Evolutionary conservation across 768 basidiomycete species (phyloP).

Genomic region (Dendrothele bispora): DNA sequence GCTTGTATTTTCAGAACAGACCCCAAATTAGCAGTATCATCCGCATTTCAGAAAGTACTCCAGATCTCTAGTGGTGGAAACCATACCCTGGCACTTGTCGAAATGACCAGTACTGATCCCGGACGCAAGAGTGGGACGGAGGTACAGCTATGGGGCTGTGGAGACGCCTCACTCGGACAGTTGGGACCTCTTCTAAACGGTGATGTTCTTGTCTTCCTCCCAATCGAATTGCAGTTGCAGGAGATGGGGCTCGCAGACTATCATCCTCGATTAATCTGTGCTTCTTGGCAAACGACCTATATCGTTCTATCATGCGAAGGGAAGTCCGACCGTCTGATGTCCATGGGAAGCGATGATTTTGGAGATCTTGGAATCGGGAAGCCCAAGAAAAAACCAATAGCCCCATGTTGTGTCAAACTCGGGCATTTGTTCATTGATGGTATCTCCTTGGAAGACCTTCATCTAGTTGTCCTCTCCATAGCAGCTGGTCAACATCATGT

Average conservation of each 20-base stretch:
- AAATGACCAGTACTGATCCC: constrained; percentile 17
- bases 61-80: constrained; percentile 73
- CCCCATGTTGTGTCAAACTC: constrained; percentile 34
- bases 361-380: constrained; percentile 71
- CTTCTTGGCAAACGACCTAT: constrained; percentile 86
- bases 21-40: not conserved
- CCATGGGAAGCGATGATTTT: constrained; percentile 85
- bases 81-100: constrained; percentile 70
- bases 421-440: constrained; percentile 33
- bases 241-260: constrained; percentile 39
- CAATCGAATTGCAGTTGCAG: constrained; percentile 41
- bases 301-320: constrained; percentile 52
- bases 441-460: constrained; percentile 17
- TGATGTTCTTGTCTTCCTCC: constrained; percentile 41
- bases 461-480: constrained; percentile 42
- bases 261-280: constrained; percentile 49
- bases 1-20: constrained; percentile 34
- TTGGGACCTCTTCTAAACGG: constrained; percentile 46
- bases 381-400: constrained; percentile 10
- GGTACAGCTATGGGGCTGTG: constrained; percentile 82
- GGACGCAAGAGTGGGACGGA: constrained; percentile 25
- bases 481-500: constrained; percentile 74
- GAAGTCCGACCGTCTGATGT: constrained; percentile 55
- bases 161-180: constrained; percentile 71
- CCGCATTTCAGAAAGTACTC: constrained; percentile 27